Evolutionary conservation across 179 eudicot genomes (phyloP), one percentile per base, ranked within the genome.

Genomic region (Beta lomatogona): DNA sequence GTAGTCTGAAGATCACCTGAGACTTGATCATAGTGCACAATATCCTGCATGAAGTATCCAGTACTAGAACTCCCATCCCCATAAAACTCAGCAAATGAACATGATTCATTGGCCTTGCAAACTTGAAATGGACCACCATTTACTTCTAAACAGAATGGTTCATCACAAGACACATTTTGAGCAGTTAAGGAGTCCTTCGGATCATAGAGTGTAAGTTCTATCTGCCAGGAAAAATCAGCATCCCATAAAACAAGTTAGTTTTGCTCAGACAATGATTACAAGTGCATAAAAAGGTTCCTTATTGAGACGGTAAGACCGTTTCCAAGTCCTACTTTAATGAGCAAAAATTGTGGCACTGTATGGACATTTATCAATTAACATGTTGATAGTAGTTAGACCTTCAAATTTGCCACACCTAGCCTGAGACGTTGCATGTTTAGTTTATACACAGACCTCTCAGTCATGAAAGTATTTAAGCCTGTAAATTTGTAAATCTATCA

Each of bases 21-120:
- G n/a, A 84, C 89, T 84, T 84, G 89, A 73, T 86, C 89, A 82
- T 86, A 86, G 36, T 84, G 89, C 77, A 86, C 86, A 28, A 84
- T 58, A 76, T 86, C 89, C 73, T 86, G 71, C 68, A 86, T 85
- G 73, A 86, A 86, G 77, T 86, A 86, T 25, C 89, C 89, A 48
- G 89, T 84, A 79, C 87, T 86, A 60, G 89, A 86, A 68, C 87
- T 84, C 72, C 89, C 89, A 84, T 86, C 89, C 41, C 83, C 87
- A 80, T 86, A 86, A 68, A 81, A 76, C 80, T 86, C 87, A 28
- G 87, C 87, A 82, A 82, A 86, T n/a, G 79, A 84, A 77, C 89
- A 86, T 13, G 87, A 84, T 76, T 76, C 67, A 55, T 86, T 86
- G 75, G 85, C 52, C 77, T 84, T 86, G 83, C 89, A 86, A 41